Evolutionary conservation across 2,329 filamentous ascomycete genomes (phyloP).

Genomic region (Zymoseptoria crescenta): DNA sequence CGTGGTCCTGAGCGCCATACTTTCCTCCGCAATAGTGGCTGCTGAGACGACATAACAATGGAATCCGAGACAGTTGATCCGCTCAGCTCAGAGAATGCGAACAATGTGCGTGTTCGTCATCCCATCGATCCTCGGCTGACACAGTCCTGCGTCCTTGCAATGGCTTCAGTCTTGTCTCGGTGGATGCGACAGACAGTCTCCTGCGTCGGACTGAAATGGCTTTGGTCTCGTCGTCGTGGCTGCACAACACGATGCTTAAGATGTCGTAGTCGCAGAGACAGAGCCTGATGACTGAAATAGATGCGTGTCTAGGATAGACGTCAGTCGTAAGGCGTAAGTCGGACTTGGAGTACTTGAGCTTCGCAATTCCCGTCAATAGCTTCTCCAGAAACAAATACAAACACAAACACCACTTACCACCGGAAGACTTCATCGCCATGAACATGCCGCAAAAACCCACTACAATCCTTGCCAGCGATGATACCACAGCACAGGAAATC

Average conservation of each 20-base stretch:
- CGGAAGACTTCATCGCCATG: not conserved
- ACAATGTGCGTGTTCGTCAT: not conserved
- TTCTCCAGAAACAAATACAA: not conserved
- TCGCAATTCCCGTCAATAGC: not conserved
- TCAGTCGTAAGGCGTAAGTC: no score
- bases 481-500: not conserved
- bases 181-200: not conserved
- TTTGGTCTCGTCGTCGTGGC: not conserved
- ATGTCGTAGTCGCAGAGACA: not conserved
- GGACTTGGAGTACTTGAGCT: not conserved
- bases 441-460: not conserved
- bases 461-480: not conserved
- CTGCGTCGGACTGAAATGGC: not conserved
- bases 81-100: not conserved
- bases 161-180: no score
- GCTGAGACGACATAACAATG: not conserved
- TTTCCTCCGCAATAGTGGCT: not conserved
- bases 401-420: not conserved
- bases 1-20: no score
- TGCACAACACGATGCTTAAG: not conserved
- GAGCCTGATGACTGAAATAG: not conserved
- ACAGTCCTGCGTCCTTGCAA: no score
- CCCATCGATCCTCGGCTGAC: no score
- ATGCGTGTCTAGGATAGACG: not conserved
- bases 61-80: not conserved